Evolutionary conservation across 768 basidiomycete genomes (phyloP).

Genomic region (Agrocybe pediades): DNA sequence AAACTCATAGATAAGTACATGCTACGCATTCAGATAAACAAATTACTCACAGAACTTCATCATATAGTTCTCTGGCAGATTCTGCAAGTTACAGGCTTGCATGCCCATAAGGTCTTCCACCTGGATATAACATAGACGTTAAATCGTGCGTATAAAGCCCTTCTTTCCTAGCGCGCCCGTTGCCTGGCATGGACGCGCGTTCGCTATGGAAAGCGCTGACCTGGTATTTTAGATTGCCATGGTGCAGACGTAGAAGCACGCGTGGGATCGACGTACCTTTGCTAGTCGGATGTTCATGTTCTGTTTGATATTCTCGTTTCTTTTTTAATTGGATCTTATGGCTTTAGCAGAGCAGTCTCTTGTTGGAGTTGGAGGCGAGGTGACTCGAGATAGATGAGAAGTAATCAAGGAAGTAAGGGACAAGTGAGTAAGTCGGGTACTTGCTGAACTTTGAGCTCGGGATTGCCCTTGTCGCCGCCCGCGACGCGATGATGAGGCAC

Average conservation of each 20-base stretch:
- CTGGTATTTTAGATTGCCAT: slow-evolving; percentile 18
- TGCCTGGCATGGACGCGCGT: not conserved
- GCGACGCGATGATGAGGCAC: too few species aligned
- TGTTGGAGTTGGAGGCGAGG: too few species aligned
- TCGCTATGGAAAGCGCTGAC: slow-evolving; percentile 11
- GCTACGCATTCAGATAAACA: not conserved
- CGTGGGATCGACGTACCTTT: slow-evolving; percentile 31
- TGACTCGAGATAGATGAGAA: too few species aligned
- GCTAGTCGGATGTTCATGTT: slow-evolving; percentile 54
- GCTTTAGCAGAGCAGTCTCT: too few species aligned
- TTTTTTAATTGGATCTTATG: too few species aligned
- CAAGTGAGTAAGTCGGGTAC: too few species aligned
- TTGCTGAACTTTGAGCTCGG: too few species aligned
- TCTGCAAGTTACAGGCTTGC: slow-evolving; percentile 93
- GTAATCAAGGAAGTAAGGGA: too few species aligned
- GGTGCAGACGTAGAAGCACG: slow-evolving; percentile 8
- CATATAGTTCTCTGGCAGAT: slow-evolving; percentile 89
- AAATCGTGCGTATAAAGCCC: slow-evolving; percentile 10
- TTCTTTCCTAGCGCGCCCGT: not conserved
- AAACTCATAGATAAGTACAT: not conserved
- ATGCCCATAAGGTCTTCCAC: slow-evolving; percentile 88
- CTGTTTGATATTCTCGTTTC: too few species aligned
- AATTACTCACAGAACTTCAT: slow-evolving; percentile 69
- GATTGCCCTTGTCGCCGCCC: too few species aligned
- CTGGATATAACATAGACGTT: slow-evolving; percentile 39